Evolutionary conservation across 306 rosid species (phyloP), one percentile per base, ranked within the genome.

Genomic region (Quercus variabilis): DNA sequence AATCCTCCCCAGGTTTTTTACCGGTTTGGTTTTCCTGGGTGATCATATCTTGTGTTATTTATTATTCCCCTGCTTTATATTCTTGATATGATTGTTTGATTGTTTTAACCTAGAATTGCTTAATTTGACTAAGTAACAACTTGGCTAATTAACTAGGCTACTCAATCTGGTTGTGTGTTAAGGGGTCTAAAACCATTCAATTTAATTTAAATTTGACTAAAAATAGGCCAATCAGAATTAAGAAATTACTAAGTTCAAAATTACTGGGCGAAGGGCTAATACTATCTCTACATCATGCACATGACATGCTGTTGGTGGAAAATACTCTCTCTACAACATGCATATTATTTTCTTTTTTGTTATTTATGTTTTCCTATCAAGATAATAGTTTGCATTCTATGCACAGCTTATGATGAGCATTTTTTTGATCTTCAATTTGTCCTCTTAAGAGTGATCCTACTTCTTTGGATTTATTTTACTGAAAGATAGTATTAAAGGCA

Each of bases 241-340:
- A 35, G 41, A 35, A 35, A 35, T 35, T 94, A 86, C 83, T 94
- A 54, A 95, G 92, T 81, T 91, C 98, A 3, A 97, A 94, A 71
- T 84, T 94, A 68, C 74, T 92, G 64, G 97, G 98, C 28, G 98
- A 94, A 86, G 97, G 98, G 82, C 94, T 94, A 74, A 92, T 94
- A 83, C 99, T 97, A 14, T 88, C 95, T 71, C 74, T 94, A 60
- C 97, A 92, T 54, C 97, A 94, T 81, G 99, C 99, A 0, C 91
- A 92, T 87, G 97, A 92, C 82, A 63, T 57, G 83, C 81, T 91
- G 80, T 83, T 94, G 77, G 91, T 88, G 75, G 89, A 92, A 86
- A 90, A 90, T 67, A 35, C 41, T 35, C 41, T 35, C 8, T 35
- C 41, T 35, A 35, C 41, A 35, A 35, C 8, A 6, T 35, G 41